Percentiles rank a stretch among this genome's conserved stretches.
These are phyloP conservation scores for Pythium grandisporangium DNA, from an alignment of 352 stramenopile species.

Conservation along the genomic window DNA sequence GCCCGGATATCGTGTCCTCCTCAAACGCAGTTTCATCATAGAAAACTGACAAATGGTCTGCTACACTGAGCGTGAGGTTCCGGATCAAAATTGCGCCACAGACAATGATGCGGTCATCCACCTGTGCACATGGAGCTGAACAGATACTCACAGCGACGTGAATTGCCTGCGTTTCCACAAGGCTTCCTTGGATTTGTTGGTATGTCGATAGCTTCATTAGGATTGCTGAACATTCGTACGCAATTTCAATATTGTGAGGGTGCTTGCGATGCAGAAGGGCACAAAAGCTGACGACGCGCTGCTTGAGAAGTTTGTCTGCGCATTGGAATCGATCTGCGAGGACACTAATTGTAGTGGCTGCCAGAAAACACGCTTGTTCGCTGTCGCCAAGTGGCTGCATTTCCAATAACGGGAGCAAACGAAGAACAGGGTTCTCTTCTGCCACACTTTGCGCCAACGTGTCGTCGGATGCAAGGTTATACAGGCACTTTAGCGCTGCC, in stretches of 20 bases:
- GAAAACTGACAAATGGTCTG: slow-evolving; percentile 44
- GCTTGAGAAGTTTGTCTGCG: slow-evolving; percentile 29
- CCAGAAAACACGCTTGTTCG: slow-evolving; percentile 31
- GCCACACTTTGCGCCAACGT: slow-evolving; percentile 41
- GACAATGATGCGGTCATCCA: slow-evolving; percentile 28
- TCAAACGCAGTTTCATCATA: slow-evolving; percentile 23
- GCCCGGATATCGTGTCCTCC: slow-evolving; percentile 4
- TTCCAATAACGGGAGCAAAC: slow-evolving; percentile 35
- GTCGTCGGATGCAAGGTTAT: slow-evolving; percentile 60
- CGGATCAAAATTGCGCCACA: slow-evolving; percentile 49
- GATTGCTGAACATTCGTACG: slow-evolving; percentile 29
- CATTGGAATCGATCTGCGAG: slow-evolving; percentile 41
- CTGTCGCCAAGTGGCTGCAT: slow-evolving; percentile 24
- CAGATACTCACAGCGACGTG: slow-evolving; percentile 56
- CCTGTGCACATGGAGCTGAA: slow-evolving; percentile 7
- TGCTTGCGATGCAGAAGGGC: slow-evolving; percentile 38
- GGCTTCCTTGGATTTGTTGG: slow-evolving; percentile 43
- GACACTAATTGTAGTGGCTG: slow-evolving; percentile 25
- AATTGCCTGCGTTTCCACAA: slow-evolving; percentile 53
- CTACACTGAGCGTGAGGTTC: slow-evolving; percentile 59
- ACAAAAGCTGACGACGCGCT: slow-evolving; percentile 47
- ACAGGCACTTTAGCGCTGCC: slow-evolving; percentile 56
- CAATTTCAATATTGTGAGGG: slow-evolving; percentile 18
- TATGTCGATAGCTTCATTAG: slow-evolving; percentile 59
- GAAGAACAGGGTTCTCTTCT: slow-evolving; percentile 34